These are phyloP conservation scores for Colletotrichum sp. DNA, from an alignment of 2,329 filamentous ascomycete genomes.

Conservation along the genomic window DNA sequence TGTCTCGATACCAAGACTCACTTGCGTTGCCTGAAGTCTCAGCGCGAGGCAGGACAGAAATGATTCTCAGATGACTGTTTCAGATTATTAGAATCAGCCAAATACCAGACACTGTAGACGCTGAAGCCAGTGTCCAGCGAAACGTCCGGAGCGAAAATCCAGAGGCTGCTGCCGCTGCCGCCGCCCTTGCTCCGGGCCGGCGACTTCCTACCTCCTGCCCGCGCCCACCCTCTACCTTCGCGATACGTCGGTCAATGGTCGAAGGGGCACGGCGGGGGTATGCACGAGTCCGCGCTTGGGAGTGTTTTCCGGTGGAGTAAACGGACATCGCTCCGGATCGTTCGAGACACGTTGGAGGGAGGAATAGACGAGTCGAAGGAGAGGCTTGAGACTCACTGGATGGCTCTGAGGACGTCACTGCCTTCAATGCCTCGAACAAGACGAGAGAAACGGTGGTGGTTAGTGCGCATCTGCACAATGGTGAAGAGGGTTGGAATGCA, in stretches of 20 bases:
- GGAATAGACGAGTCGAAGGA: background rate
- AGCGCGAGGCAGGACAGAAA: background rate
- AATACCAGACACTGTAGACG: background rate
- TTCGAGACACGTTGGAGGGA: too few species aligned
- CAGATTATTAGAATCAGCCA: background rate
- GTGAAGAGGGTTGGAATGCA: background rate
- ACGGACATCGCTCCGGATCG: too few species aligned
- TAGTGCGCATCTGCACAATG: background rate
- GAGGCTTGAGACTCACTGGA: background rate
- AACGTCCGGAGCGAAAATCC: background rate
- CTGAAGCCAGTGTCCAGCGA: background rate
- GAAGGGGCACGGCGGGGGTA: rapidly evolving
- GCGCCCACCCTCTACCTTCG: too few species aligned
- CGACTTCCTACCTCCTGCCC: too few species aligned
- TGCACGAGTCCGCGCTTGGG: too few species aligned
- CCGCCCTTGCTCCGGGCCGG: too few species aligned
- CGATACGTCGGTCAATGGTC: too few species aligned
- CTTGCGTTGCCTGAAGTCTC: background rate
- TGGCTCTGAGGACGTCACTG: background rate
- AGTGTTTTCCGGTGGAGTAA: too few species aligned
- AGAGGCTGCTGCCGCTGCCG: rapidly evolving
- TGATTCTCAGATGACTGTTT: background rate
- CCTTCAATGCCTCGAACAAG: background rate
- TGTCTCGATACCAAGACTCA: background rate
- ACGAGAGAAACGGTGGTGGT: background rate